Base-by-base conservation (phyloP, 305 asterid species). In the Striga hermonthica region DNA sequence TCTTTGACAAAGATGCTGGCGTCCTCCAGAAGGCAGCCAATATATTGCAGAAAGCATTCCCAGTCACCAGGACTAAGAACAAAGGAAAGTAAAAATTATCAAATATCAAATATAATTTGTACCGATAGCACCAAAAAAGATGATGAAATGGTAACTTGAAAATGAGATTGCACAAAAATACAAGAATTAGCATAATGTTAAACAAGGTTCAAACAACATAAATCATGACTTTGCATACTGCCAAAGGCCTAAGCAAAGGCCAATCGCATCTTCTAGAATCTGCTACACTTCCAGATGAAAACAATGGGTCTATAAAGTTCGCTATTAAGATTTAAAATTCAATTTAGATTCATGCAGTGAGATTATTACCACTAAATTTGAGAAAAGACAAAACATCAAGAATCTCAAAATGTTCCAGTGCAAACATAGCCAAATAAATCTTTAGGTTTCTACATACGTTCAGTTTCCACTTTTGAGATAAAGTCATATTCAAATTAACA, bases 21-120 rank as follows among this genome's bases (percentile, higher is more conserved):
- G 72, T 94, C 96, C 81, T 89, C 98, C 79, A 94, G 81, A 70
- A 91, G 79, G 79, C 96, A 94, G 75, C 91, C 94, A 75, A 91
- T 73, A 80, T 81, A 94, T 72, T 85, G 92, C 74, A 79, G 84
- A 79, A 85, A 91, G 80, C 90, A 84, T 69, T 91, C 94, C 98
- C 98, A 94, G 69, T 94, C 99, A 74, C 89, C 98, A 53, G 99
- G 96, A 74, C 99, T 94, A 75, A 72, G 70, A 68, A 60, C 64
- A 49, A 81, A 74, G 75, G 68, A 69, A 69, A 54, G 64, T 34
- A 58, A 66, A 74, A 50, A 54, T 64, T 39, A 50, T 60, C 28
- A 67, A 50, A 69, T 62, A 55, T n/a, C 53, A 53, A 54, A 47
- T 13, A 40, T 31, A 16, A 36, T 48, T 47, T 45, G 60, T 47